Conservation (phyloP, 164 flowering plant genomes). For the Dillenia turbinata region DNA sequence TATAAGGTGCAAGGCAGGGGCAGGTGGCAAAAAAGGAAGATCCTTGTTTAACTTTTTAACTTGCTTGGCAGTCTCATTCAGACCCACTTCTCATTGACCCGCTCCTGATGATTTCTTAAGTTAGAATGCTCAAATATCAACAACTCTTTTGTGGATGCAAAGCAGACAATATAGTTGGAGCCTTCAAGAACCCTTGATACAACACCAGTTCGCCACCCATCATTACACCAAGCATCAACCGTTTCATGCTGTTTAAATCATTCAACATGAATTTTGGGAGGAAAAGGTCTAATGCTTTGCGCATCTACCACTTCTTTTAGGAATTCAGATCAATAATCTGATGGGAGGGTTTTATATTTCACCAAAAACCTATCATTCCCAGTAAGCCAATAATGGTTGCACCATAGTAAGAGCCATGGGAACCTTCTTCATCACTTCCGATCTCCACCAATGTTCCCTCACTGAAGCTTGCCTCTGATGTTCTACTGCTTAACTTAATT, state of each 20-base stretch:
- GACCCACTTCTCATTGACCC: slow-evolving; percentile 36
- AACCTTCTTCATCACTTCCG: slow-evolving; percentile 29
- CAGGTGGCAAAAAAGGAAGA: too few species aligned
- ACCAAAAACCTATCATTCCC: slow-evolving; percentile 23
- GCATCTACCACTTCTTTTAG: slow-evolving; percentile 23
- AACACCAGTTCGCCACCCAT: slow-evolving; percentile 48
- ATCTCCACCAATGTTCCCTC: slow-evolving; percentile 31
- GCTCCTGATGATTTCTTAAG: slow-evolving; percentile 37
- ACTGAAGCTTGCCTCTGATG: slow-evolving; percentile 5
- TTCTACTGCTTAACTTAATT: slow-evolving; percentile 7
- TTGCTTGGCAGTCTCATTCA: too few species aligned
- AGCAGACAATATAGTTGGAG: slow-evolving; percentile 21
- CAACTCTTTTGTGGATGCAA: slow-evolving; percentile 18
- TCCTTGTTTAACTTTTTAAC: too few species aligned
- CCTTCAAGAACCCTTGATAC: slow-evolving; percentile 19
- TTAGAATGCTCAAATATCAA: slow-evolving; percentile 19
- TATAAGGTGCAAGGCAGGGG: too few species aligned
- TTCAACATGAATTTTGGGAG: slow-evolving; percentile 16
- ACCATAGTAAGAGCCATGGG: slow-evolving; percentile 27
- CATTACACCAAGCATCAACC: slow-evolving; percentile 43
- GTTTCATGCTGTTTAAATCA: slow-evolving; percentile 11
- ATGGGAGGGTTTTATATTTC: slow-evolving; percentile 24
- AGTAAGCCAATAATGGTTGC: slow-evolving; percentile 18
- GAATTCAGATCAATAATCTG: slow-evolving; percentile 20
- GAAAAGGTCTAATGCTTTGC: slow-evolving; percentile 23